Evolutionary conservation across 2,329 filamentous ascomycete species (phyloP).

Genomic region (Pyrenochaeta sp.): DNA sequence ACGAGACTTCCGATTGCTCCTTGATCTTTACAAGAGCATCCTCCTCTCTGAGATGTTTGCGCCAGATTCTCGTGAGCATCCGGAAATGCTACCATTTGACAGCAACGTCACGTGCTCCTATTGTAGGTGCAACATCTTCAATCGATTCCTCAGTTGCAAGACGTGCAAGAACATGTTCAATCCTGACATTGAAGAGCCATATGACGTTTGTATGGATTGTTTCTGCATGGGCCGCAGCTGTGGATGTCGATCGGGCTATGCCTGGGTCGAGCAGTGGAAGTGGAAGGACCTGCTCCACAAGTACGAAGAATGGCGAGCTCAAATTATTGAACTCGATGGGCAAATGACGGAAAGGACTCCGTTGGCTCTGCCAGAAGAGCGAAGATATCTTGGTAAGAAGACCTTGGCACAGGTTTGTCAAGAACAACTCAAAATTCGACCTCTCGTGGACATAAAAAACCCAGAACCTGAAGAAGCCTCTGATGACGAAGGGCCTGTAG

Average conservation of each 20-base stretch:
- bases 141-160: conserved; percentile 92
- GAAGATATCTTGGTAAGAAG: conserved; percentile 73
- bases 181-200: conserved; percentile 79
- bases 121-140: conserved; percentile 96
- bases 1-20: conserved; percentile 82
- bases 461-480: conserved; percentile 56
- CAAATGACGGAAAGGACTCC: conserved; percentile 72
- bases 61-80: conserved; percentile 69
- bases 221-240: conserved; percentile 98
- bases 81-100: conserved; percentile 83
- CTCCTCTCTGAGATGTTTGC: conserved; percentile 87
- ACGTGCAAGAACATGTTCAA: conserved; percentile 74
- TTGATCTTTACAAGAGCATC: conserved; percentile 78
- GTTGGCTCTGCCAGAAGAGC: conserved; percentile 73
- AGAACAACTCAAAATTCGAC: conserved; percentile 79
- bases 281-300: conserved; percentile 80
- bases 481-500: conserved; percentile 61
- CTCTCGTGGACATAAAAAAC: conserved; percentile 82
- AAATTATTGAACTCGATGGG: conserved; percentile 76
- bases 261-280: conserved; percentile 91
- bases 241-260: conserved; percentile 81
- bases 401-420: conserved; percentile 93
- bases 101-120: conserved; percentile 95
- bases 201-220: conserved; percentile 98
- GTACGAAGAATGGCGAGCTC: conserved; percentile 82